Base-by-base conservation (phyloP, 1,284 basidiomycete genomes). In the Ustilago lituana region DNA sequence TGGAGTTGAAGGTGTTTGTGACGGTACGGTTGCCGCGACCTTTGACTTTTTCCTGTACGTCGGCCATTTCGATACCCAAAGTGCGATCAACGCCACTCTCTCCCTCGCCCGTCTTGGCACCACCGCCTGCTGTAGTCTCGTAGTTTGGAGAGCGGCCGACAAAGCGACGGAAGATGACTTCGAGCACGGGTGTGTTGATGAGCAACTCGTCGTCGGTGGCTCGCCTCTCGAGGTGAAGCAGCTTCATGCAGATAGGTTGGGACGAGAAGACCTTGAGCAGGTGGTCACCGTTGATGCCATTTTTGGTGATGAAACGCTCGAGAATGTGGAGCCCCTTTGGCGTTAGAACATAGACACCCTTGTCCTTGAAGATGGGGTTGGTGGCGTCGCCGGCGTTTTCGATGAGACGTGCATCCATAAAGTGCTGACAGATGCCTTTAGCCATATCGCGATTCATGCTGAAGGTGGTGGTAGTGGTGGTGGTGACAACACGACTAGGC, bases 381-480 rank as follows among this genome's bases (percentile, higher is more conserved):
- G 87, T 86, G 19, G 90, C 89, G 83, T 98, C 96, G 17, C 92
- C 89, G 12, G 94, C 94, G 82, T 97, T 97, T 83, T 97, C 94
- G 73, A 98, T 94, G 69, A 98, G 87, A 63, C 94, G 91, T 47
- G 95, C 94, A 73, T 98, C 95, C 91, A 99, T 95, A 81, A 98
- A 98, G 81, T 98, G 94, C 84, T 98, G 95, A 84, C 93, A 93
- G 89, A 98, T 98, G 31, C 93, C 93, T 85, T 97, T 96, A 63
- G 96, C 96, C 91, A 98, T 98, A 43, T 98, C 95, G 73, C 94
- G 89, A 70, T 93, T 94, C 96, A 99, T 98, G 65, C 93, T 94
- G 84, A 99, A 99, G 20, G 96, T 98, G 38, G 96, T 99, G 9
- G 95, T 98, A 5, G 96, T 98, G 0, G 96, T 98, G 1, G 95